Base-by-base conservation (phyloP, 2,329 filamentous ascomycete genomes). In the Monosporascus sp. region DNA sequence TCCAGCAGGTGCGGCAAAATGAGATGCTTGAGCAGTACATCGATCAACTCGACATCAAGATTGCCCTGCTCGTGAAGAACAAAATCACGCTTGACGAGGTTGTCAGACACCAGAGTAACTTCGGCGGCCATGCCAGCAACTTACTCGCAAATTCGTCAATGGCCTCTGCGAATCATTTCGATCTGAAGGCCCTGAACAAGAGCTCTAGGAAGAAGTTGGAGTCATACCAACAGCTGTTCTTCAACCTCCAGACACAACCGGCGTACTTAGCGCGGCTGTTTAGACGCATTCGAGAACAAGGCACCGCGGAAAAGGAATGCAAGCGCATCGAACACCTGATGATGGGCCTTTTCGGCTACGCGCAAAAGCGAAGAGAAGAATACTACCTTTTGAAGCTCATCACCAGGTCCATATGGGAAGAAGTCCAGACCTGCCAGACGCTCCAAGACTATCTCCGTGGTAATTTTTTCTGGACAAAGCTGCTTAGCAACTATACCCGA, bases 51-150 rank as follows among this genome's bases (percentile, higher is more conserved):
- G 95, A 99, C 67, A 96, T 99, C 77, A 99, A 99, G 75, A 99
- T 99, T 68, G 94, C 94, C 1, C 81, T 99, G 3, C 80, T 99
- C 18, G 94, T 99, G 64, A 97, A 97, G 80, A 99, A 99, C 81
- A 99, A 99, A 72, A 99, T 99, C 65, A 97, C 94, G 0, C 80
- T 99, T 4, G 94, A 99, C 66, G 95, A 99, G 72, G 94, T 99
- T 27, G 89, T 99, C 52, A 90, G 91, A 63, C 94, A 97, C 67
- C 94, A 99, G 67, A 93, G 88, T 75, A 95, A 96, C 69, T 97
- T 94, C 64, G 94, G 94, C 52, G 92, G 93, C 2, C 88, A 94
- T 64, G 86, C 92, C 22, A 88, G 91, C 58, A 89, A 84, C 55
- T 80, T 97, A 31, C 78, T 99, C 48, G 89, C 89, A 53, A 97